Base-by-base conservation (phyloP, 2,329 filamentous ascomycete species). In the Aspergillus niger region DNA sequence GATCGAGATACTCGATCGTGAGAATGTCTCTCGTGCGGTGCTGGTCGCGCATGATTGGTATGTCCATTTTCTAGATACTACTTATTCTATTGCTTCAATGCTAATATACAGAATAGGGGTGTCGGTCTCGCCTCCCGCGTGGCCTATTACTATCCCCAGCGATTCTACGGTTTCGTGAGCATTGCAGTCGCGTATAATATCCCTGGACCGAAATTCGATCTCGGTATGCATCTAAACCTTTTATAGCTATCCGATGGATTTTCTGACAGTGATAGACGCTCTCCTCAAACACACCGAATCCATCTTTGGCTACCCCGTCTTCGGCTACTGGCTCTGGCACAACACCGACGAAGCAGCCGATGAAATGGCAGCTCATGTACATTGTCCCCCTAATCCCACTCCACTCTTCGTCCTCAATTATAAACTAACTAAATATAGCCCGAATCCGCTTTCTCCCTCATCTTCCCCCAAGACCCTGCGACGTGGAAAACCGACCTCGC, bases 1-100 rank as follows among this genome's bases (percentile, higher is more conserved):
- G 15, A 51, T 70, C 15, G 71, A 74, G 26, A 64, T 80, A 5
- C 59, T 80, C 5, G 65, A 74, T 24, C 28, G 63, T 28, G 70
- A 74, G 52, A 52, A 60, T 1, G 24, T 73, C 0, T 17, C 32
- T 2, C 58, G 48, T n/a, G 65, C 67, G 5, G 63, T 70, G 54
- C 66, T 63, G 2, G 69, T 73, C 2, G 68, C 61, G 0, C 70
- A 73, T 54, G 70, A 73, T 57, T 50, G 47, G 47, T 49, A 15
- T 5, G 17, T 28, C 26, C 26, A 26, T 26, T 26, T 26, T 26
- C 6, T 26, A 20, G 20, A 20, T 20, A 20, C 20, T 20, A 20
- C 20, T 20, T 20, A 20, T 20, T 20, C 20, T 26, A 26, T 26
- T 26, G 26, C 4, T 3, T 26, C 4, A 26, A 26, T 26, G 26